A percentile compares a stretch with the other conserved stretches of the same genome.
These are phyloP conservation scores for Drosera spatulata DNA, from an alignment of 179 eudicot genomes.

Conservation along the genomic window DNA sequence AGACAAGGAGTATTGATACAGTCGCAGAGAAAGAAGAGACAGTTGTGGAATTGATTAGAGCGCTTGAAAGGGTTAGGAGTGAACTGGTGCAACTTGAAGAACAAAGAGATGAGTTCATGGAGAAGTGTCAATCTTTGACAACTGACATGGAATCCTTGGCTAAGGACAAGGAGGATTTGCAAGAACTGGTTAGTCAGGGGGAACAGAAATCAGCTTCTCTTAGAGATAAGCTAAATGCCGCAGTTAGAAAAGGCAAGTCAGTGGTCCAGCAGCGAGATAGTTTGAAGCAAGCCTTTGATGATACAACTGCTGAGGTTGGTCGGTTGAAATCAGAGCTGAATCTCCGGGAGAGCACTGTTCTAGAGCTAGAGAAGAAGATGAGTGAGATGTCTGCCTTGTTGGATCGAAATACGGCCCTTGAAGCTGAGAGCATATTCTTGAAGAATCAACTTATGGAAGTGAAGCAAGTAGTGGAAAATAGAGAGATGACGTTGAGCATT, in stretches of 20 bases:
- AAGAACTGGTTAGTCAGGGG: slow-evolving; percentile 62
- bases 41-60: slow-evolving; percentile 24
- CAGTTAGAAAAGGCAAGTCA: slow-evolving; percentile 92
- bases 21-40: slow-evolving; percentile 24
- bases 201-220: slow-evolving; percentile 83
- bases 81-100: slow-evolving; percentile 42
- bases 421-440: slow-evolving; percentile 44
- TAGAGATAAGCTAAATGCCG: slow-evolving; percentile 87
- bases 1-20: slow-evolving; percentile 15
- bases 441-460: slow-evolving; percentile 47
- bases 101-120: slow-evolving; percentile 44
- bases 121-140: slow-evolving; percentile 38
- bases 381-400: slow-evolving; percentile 33
- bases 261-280: slow-evolving; percentile 86
- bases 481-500: slow-evolving; percentile 40
- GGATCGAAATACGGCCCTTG: slow-evolving; percentile 35
- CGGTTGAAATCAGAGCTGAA: slow-evolving; percentile 46
- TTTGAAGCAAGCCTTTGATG: slow-evolving; percentile 68
- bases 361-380: slow-evolving; percentile 45
- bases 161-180: slow-evolving; percentile 37
- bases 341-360: slow-evolving; percentile 32
- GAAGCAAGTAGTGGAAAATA: slow-evolving; percentile 43
- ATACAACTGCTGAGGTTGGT: slow-evolving; percentile 44
- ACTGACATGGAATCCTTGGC: slow-evolving; percentile 39
- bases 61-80: slow-evolving; percentile 45